Evolutionary conservation across 2,329 filamentous ascomycete genomes (phyloP).

Genomic region (Colletotrichum sp.): DNA sequence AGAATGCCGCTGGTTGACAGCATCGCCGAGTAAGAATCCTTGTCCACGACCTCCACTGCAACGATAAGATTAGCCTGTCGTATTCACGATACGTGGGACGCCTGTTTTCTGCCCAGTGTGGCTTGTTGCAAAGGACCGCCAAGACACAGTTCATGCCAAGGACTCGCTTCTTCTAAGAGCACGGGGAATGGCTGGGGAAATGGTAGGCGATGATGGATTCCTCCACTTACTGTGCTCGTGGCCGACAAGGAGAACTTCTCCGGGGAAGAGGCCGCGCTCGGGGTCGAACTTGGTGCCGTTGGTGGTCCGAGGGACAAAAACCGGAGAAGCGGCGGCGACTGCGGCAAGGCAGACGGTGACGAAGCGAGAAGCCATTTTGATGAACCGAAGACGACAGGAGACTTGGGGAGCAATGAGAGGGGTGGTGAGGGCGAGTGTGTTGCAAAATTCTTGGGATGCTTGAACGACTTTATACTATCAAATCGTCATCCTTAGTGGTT

Average conservation of each 20-base stretch:
- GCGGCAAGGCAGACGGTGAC: constrained; percentile 1
- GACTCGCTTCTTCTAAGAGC: not conserved
- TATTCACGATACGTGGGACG: not conserved
- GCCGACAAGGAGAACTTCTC: constrained; percentile 1
- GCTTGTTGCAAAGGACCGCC: not conserved
- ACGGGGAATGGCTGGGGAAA: not conserved
- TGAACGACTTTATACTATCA: not conserved
- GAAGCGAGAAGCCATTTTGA: not conserved
- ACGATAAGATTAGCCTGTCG: not conserved
- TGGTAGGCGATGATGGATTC: not conserved
- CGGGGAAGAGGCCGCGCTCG: not conserved
- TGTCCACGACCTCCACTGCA: constrained; percentile 2
- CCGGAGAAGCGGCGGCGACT: not conserved
- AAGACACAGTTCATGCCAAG: not conserved
- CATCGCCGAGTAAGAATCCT: not conserved
- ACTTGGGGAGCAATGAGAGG: not conserved
- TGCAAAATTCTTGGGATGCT: not conserved
- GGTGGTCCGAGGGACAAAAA: not conserved
- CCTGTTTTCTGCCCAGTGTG: not conserved
- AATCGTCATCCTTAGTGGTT: not conserved
- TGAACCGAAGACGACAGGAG: not conserved
- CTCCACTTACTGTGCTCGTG: constrained; percentile 1
- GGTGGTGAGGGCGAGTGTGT: not conserved
- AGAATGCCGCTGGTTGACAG: not conserved
- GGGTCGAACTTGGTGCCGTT: not conserved